Percentiles rank a stretch among this genome's conserved stretches.
Evolutionary conservation across 129 eudicot genomes (phyloP).

Genomic region (Logfia minima): DNA sequence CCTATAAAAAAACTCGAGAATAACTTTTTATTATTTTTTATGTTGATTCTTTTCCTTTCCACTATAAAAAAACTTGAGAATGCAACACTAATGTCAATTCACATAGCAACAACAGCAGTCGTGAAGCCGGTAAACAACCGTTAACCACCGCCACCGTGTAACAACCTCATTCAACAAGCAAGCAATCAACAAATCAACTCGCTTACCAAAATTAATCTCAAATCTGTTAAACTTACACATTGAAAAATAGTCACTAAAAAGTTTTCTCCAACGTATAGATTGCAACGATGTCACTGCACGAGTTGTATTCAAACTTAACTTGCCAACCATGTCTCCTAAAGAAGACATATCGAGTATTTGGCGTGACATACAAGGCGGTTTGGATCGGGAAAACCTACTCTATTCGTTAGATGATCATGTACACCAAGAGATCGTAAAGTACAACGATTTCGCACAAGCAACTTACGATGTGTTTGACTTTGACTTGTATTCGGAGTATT

Average conservation of each 20-base stretch:
- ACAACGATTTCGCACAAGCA: constrained; percentile 84
- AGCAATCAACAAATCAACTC: constrained; percentile 29
- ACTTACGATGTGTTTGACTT: constrained; percentile 78
- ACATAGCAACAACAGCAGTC: constrained; percentile 20
- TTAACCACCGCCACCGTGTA: constrained; percentile 12
- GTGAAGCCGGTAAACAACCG: constrained; percentile 30
- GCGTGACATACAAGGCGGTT: constrained; percentile 65
- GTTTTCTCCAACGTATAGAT: constrained; percentile 16
- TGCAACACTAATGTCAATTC: not conserved
- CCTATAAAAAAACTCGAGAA: no score
- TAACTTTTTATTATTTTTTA: no score
- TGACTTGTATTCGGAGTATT: constrained; percentile 67
- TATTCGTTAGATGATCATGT: constrained; percentile 53
- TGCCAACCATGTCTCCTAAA: constrained; percentile 58
- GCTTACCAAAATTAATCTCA: constrained; percentile 50
- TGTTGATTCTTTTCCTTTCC: no score
- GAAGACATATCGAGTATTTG: constrained; percentile 54
- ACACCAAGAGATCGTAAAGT: constrained; percentile 58
- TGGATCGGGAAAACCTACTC: constrained; percentile 64
- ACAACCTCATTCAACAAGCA: constrained; percentile 34
- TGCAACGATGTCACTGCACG: constrained; percentile 8
- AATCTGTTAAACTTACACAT: constrained; percentile 49
- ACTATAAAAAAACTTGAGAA: no score
- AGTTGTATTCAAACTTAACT: constrained; percentile 43
- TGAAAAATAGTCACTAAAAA: constrained; percentile 39